Evolutionary conservation across 371 early-diverging fungal genomes (phyloP), one percentile per base, ranked within the genome.

Genomic region (Mortierella sp.): DNA sequence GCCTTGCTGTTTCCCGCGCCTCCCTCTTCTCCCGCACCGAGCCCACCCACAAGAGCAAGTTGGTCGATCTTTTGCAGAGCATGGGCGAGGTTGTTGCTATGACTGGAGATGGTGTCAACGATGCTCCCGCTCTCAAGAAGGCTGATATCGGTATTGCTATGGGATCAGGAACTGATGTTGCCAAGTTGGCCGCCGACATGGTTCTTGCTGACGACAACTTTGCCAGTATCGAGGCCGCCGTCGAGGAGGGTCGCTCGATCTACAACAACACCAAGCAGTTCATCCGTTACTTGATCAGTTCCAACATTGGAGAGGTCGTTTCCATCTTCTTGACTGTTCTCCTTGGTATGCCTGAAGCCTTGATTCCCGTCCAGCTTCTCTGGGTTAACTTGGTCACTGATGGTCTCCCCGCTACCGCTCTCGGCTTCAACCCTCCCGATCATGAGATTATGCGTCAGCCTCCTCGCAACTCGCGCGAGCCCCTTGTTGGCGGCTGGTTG

Each of bases 41-140:
- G 89, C 99, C 99, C 60, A 89, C 95, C 50, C 98, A 99, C 92
- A 99, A 99, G 91, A 92, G 94, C 85, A 92, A 96, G 86, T 90
- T 99, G 81, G 98, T 99, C 5, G 95, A 97, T 88, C 86, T 97
- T 50, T 91, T 99, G 80, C 95, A 98, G 89, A 91, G 89, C 34
- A 85, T 92, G 42, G 99, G 99, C 11, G 95, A 91, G 48, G 94
- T 99, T 54, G 99, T 98, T 31, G 99, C 98, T 50, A 98, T 99
- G 98, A 99, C 99, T 16, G 99, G 99, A 76, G 99, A 99, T 88
- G 99, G 99, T 91, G 99, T 98, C 57, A 99, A 99, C 89, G 99
- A 99, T 89, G 99, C 99, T 9, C 98, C 98, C 38, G 99, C 99
- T 26, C 90, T 99, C 75, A 98, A 98, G 89, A 95, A 94, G 88